Base-by-base conservation (phyloP, 83 land plant species). In the Isoetes engelmannii region DNA sequence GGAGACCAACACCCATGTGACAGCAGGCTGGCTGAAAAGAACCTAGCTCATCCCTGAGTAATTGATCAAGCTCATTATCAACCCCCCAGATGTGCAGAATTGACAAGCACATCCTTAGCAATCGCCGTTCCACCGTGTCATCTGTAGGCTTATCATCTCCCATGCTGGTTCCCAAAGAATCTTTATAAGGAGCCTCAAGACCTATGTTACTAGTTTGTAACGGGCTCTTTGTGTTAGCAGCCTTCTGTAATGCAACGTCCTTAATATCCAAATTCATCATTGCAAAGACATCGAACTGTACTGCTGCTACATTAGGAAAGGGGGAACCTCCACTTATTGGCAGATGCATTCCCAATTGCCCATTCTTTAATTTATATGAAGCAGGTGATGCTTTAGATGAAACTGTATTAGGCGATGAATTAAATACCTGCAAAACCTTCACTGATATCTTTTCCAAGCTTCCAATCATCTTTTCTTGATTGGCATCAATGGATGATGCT, bases 271-370 rank as follows among this genome's bases (percentile, higher is more conserved):
- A 67, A 71, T 76, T 79, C 79, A 85, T 78, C 28, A 89, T 60
- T 5, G 83, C 69, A 17, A 75, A 68, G 10, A 89, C 81, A 61
- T 89, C 89, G 77, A 92, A 92, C 59, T 71, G 79, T 62, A 92
- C 51, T n/a, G 81, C 74, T 7, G 86, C 87, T 71, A 87, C 83
- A 64, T 91, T 91, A 68, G 97, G 90, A 68, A 78, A 78, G 18
- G 91, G 91, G 45, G 80, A 80, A 72, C 75, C 86, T 69, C 84
- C 82, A 49, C 75, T 79, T 9, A 89, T 73, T 5, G 83, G 85
- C 45, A 65, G 79, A n/a, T n/a, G n/a, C n/a, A 68, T 60, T 5
- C 61, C 45, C 44, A 72, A 48, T 74, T 47, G 15, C 7, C n/a
- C 72, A 20, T 10, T 44, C 15, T 47, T 53, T 28, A 20, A 37